These are phyloP conservation scores for Coemansia brasiliensis DNA, from an alignment of 192 early-diverging fungal species.

Conservation along the genomic window DNA sequence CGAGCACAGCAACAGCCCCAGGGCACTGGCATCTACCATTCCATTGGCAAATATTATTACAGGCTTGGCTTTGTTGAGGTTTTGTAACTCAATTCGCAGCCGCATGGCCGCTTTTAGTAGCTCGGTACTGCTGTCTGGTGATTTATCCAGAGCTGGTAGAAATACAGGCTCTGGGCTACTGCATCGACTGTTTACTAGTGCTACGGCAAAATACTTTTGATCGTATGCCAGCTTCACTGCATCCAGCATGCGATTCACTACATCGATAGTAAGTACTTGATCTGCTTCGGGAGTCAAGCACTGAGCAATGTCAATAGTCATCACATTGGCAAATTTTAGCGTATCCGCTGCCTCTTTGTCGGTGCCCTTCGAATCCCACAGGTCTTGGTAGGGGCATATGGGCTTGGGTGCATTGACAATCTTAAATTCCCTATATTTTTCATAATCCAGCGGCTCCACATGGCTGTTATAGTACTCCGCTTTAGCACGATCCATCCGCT, in stretches of 20 bases:
- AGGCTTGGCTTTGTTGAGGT: conserved; percentile 30
- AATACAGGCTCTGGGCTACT: conserved; percentile 12
- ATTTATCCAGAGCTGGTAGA: conserved; percentile 24
- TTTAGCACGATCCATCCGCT: conserved; percentile 44
- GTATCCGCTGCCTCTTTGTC: conserved; percentile 11
- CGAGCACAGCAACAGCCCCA: conserved; percentile 25
- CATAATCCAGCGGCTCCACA: conserved; percentile 24
- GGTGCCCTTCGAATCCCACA: conserved; percentile 27
- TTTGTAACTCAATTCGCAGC: conserved; percentile 35
- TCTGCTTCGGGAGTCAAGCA: background rate
- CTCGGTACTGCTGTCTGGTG: background rate
- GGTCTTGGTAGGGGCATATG: conserved; percentile 48
- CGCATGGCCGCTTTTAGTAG: conserved; percentile 13
- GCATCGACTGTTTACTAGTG: conserved; percentile 19
- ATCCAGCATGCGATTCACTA: conserved; percentile 9
- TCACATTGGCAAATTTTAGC: conserved; percentile 19
- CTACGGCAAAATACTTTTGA: conserved; percentile 23
- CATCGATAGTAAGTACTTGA: conserved; percentile 14
- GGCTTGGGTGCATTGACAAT: conserved; percentile 26
- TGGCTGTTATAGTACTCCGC: conserved; percentile 29
- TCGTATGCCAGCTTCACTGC: conserved; percentile 10
- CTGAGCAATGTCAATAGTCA: conserved; percentile 20
- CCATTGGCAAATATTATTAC: conserved; percentile 39
- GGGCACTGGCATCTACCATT: conserved; percentile 21
- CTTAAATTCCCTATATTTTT: conserved; percentile 20